A percentile compares a stretch with the other conserved stretches of the same genome.
These are phyloP conservation scores for Kwoniella sp. DNA, from an alignment of 768 basidiomycete species.

Conservation along the genomic window DNA sequence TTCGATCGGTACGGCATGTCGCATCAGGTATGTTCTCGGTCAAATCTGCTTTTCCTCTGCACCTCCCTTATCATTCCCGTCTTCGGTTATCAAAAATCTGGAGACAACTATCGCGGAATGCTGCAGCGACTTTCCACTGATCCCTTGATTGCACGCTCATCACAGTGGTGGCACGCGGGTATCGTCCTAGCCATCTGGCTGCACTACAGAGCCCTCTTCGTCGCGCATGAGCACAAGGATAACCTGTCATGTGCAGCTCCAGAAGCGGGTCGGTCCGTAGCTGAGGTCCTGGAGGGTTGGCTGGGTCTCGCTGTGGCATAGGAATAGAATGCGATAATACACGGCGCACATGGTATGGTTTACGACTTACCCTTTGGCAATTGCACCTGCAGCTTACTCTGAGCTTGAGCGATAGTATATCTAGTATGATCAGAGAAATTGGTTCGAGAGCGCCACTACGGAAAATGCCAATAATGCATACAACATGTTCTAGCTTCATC, in stretches of 20 bases:
- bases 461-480: too few species aligned
- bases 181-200: slow-evolving; percentile 48
- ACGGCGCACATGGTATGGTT: too few species aligned
- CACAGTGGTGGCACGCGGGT: slow-evolving; percentile 45
- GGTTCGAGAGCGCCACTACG: too few species aligned
- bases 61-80: too few species aligned
- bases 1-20: slow-evolving; percentile 67
- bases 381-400: too few species aligned
- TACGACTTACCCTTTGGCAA: too few species aligned
- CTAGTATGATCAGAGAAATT: background rate
- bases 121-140: background rate
- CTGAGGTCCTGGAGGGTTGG: slow-evolving; percentile 29
- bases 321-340: too few species aligned
- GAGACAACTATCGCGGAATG: too few species aligned
- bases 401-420: slow-evolving; percentile 2
- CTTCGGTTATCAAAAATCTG: too few species aligned
- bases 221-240: slow-evolving; percentile 34
- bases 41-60: slow-evolving; percentile 6
- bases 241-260: slow-evolving; percentile 39
- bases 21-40: slow-evolving; percentile 60
- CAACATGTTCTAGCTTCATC: background rate
- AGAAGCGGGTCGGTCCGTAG: slow-evolving; percentile 34
- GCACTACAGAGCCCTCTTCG: slow-evolving; percentile 47
- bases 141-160: background rate
- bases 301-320: slow-evolving; percentile 1